Evolutionary conservation across 1,139 yeast genomes (phyloP).

Genomic region (Tardiomyces digboiensis): DNA sequence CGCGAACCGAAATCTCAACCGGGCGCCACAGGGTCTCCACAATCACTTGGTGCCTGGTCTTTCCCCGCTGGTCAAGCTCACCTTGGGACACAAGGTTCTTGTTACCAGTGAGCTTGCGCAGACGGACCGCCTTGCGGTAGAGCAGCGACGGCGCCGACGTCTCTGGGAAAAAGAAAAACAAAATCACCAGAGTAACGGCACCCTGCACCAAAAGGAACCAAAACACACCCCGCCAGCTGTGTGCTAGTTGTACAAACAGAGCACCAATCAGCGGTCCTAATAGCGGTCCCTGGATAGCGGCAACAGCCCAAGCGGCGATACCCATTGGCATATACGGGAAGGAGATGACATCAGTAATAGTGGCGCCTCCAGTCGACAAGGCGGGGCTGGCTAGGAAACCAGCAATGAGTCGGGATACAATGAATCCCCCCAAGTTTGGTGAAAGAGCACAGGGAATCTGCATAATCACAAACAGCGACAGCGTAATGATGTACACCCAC

Average conservation of each 20-base stretch:
- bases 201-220: constrained; percentile 38
- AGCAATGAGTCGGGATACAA: constrained; percentile 67
- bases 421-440: constrained; percentile 35
- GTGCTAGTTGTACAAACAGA: constrained; percentile 25
- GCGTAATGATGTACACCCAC: constrained; percentile 35
- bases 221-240: constrained; percentile 31
- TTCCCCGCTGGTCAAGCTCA: constrained; percentile 8
- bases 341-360: constrained; percentile 48
- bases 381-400: constrained; percentile 84
- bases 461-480: constrained; percentile 42
- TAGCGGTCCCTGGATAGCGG: constrained; percentile 51
- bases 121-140: constrained; percentile 36
- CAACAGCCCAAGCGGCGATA: constrained; percentile 40
- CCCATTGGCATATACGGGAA: constrained; percentile 10
- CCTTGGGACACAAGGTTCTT: constrained; percentile 17
- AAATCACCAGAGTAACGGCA: constrained; percentile 29
- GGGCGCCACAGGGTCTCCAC: constrained; percentile 40
- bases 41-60: background rate
- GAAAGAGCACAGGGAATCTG: constrained; percentile 41
- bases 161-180: constrained; percentile 39
- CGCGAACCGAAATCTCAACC: constrained; percentile 29
- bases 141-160: constrained; percentile 39
- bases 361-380: constrained; percentile 79
- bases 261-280: constrained; percentile 69
- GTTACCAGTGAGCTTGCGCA: constrained; percentile 40